Base-by-base conservation (phyloP, 441 rosid species). In the Dalechampia spathulata region DNA sequence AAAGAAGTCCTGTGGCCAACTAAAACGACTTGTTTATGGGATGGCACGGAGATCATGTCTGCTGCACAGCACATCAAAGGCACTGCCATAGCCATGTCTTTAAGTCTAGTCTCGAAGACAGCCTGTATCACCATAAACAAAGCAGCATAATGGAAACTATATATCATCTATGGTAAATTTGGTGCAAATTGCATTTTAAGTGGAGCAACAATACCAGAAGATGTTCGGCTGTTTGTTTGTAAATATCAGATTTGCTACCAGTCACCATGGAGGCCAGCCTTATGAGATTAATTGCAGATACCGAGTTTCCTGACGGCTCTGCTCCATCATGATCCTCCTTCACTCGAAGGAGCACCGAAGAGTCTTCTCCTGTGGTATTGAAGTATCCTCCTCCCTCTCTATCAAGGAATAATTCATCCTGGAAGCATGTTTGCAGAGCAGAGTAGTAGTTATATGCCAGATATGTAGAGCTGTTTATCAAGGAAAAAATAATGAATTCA, bases 261-360 rank as follows among this genome's bases (percentile, higher is more conserved):
- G 78, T 44, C 36, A 89, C 62, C 69, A 86, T 66, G 58, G 96
- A 84, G 41, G 92, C 80, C 71, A 92, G 75, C 69, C 96, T 80
- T 51, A 81, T 70, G 32, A 88, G 96, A 67, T 92, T 92, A 38
- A 88, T 79, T 32, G 83, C 90, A 38, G 99, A 80, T 51, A 88
- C 88, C 0, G 96, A 92, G 74, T 88, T 92, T 45, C 99, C 96
- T 0, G 98, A 92, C 48, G 99, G 96, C 68, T 92, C 99, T 28
- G 96, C 96, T 11, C 99, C 99, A 64, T 92, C 96, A 39, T 92
- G 90, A 65, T 92, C 96, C 67, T 92, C 99, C 83, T 88, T 92
- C 32, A 92, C 90, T 53, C 96, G 83, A 30, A 86, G 85, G 39
- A 92, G 91, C 71, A 92, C 86, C 0, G 96, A 88, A 44, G 96